Base-by-base conservation (phyloP, 352 stramenopile genomes). In the Globisporangium paroecandrum region DNA sequence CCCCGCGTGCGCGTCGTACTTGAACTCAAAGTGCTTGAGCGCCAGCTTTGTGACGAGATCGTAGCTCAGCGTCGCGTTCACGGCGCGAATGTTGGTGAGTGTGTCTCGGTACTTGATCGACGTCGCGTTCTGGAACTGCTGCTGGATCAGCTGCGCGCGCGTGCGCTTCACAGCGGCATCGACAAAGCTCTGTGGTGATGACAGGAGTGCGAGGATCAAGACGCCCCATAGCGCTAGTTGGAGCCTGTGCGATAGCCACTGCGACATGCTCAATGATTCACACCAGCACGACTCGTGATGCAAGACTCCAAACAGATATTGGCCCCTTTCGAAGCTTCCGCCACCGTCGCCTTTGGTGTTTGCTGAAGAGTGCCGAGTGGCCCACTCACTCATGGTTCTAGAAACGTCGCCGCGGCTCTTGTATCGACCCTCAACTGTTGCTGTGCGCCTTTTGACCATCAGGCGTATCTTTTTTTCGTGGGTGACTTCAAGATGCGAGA, bases 21-120 rank as follows among this genome's bases (percentile, higher is more conserved):
- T 89, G 68, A 96, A 90, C 73, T 93, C 82, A 69, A 87, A 93
- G 49, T 77, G 74, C 61, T 89, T 85, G 63, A 93, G 67, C 43
- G 77, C 66, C 15, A 93, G 43, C 38, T 79, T 76, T 43, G 73
- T 69, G 6, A 91, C 73, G 13, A 89, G 65, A 5, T 84, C 77
- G 4, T 76, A 68, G 70, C 81, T 88, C 9, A 80, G 69, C 22
- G 71, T 80, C 4, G 77, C 38, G 55, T 90, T 90, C 53, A 76
- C 76, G 0, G 74, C 60, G 2, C 71, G 70, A 13, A 81, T 65
- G 63, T 90, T 83, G 29, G 74, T 49, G 56, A 90, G 70, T 9
- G 82, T 79, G 51, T 87, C 79, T 41, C 69, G 56, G 74, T 85
- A 85, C 61, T 80, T 53, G 41, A 69, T 43, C 56, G 29, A n/a